Evolutionary conservation across 2,329 filamentous ascomycete genomes (phyloP).

Genomic region (Taxawa tesnikishii): DNA sequence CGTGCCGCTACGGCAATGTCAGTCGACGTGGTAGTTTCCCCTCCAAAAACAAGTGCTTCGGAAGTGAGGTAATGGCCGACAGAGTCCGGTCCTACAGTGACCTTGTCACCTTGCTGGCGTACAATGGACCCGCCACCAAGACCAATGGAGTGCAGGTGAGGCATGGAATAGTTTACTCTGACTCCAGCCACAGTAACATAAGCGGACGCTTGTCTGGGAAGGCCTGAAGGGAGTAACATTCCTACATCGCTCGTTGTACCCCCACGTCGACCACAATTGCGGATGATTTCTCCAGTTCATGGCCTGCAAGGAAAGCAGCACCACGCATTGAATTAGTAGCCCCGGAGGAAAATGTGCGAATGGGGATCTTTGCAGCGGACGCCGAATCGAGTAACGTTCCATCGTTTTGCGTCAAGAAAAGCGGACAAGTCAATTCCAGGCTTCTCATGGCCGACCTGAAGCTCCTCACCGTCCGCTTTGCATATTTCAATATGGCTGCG

Average conservation of each 20-base stretch:
- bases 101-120: slow-evolving; percentile 15
- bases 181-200: slow-evolving; percentile 51
- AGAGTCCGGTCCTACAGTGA: slow-evolving; percentile 43
- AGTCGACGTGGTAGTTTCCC: slow-evolving; percentile 39
- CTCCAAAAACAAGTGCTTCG: slow-evolving; percentile 42
- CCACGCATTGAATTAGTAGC: slow-evolving; percentile 43
- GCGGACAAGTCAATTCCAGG: slow-evolving; percentile 32
- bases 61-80: slow-evolving; percentile 40
- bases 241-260: slow-evolving; percentile 55
- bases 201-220: slow-evolving; percentile 48
- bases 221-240: slow-evolving; percentile 44
- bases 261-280: slow-evolving; percentile 52
- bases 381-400: slow-evolving; percentile 36
- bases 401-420: slow-evolving; percentile 42
- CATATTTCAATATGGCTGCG: slow-evolving; percentile 34
- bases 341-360: slow-evolving; percentile 39
- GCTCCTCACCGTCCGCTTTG: slow-evolving; percentile 30
- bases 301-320: slow-evolving; percentile 42
- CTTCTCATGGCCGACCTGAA: slow-evolving; percentile 34
- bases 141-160: slow-evolving; percentile 40
- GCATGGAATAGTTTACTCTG: slow-evolving; percentile 37
- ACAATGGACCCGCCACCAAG: slow-evolving; percentile 43
- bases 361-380: slow-evolving; percentile 34
- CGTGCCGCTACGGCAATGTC: slow-evolving; percentile 34
- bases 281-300: slow-evolving; percentile 16